Conservation (phyloP, 495 filamentous ascomycete genomes). For the Hypoxylon fragiforme region DNA sequence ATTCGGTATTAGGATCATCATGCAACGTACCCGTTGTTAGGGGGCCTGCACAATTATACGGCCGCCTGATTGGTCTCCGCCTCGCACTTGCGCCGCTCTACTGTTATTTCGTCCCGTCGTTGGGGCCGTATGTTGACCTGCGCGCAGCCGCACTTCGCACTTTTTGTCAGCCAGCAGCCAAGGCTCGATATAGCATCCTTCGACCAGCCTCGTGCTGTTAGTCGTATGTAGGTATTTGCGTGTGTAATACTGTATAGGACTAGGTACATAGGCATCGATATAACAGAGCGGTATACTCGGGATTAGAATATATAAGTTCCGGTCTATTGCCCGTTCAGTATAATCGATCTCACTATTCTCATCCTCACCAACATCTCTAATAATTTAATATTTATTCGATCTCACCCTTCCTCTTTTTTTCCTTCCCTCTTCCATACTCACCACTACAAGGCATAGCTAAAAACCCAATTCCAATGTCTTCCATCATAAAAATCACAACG, state of each 20-base stretch:
- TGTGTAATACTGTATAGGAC: constrained; percentile 7
- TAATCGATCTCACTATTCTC: constrained; percentile 9
- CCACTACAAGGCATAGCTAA: constrained; percentile 5
- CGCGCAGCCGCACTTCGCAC: constrained; percentile 18
- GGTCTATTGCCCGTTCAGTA: not conserved
- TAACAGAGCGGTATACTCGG: too few relatives aligned
- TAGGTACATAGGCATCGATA: too few relatives aligned
- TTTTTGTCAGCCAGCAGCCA: constrained; percentile 18
- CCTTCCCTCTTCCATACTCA: not conserved
- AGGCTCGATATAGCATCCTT: constrained; percentile 10
- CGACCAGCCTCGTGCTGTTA: constrained; percentile 3
- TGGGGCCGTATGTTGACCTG: constrained; percentile 1
- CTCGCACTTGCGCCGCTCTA: not conserved
- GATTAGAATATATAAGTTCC: constrained; percentile 22
- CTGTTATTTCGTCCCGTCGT: constrained; percentile 1
- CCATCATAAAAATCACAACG: constrained; percentile 23
- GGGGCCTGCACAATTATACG: too few relatives aligned
- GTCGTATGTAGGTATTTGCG: not conserved
- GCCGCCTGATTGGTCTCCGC: not conserved
- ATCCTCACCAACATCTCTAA: constrained; percentile 6
- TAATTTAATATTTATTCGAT: constrained; percentile 5
- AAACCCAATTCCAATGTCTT: constrained; percentile 8
- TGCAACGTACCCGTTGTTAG: not conserved
- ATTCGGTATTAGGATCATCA: constrained; percentile 4
- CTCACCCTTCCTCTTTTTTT: not conserved